Percentiles rank a stretch among this genome's conserved stretches.
These are phyloP conservation scores for Alternaria sp. DNA, from an alignment of 2,329 filamentous ascomycete species.

Conservation along the genomic window DNA sequence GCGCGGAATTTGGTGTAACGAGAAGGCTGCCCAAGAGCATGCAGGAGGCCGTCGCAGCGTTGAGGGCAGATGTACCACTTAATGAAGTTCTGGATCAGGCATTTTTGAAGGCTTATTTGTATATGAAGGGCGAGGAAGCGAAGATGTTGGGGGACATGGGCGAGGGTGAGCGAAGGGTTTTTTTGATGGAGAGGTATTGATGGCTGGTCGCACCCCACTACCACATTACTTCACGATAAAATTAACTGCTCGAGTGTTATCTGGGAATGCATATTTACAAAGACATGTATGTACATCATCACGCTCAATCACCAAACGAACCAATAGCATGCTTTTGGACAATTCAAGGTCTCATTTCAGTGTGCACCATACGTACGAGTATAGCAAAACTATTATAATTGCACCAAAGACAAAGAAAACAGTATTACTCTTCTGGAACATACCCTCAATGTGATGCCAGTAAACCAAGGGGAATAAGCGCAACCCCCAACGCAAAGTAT, in stretches of 20 bases:
- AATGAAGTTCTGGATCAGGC: slow-evolving; percentile 57
- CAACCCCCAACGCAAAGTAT: slow-evolving; percentile 22
- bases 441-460: background rate
- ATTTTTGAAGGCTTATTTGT: slow-evolving; percentile 65
- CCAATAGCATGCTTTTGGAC: background rate
- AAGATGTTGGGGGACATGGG: slow-evolving; percentile 61
- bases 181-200: slow-evolving; percentile 73
- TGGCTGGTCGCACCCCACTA: background rate
- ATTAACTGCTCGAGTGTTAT: background rate
- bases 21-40: slow-evolving; percentile 64
- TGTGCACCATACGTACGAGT: slow-evolving; percentile 3
- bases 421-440: background rate
- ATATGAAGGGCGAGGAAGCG: slow-evolving; percentile 68
- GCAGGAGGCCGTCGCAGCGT: slow-evolving; percentile 62
- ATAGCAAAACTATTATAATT: slow-evolving; percentile 9
- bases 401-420: slow-evolving; percentile 12
- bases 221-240: background rate
- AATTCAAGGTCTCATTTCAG: slow-evolving; percentile 9
- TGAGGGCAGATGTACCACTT: slow-evolving; percentile 61
- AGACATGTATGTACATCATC: background rate
- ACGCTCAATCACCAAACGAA: background rate
- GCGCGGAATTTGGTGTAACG: slow-evolving; percentile 62
- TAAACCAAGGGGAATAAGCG: slow-evolving; percentile 19
- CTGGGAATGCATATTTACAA: background rate
- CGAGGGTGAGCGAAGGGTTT: slow-evolving; percentile 60